A percentile compares a stretch with the other conserved stretches of the same genome.
phyloP scores from a whole-genome alignment of 1,139 yeast genomes.

The Zygosaccharomyces sapae region DNA sequence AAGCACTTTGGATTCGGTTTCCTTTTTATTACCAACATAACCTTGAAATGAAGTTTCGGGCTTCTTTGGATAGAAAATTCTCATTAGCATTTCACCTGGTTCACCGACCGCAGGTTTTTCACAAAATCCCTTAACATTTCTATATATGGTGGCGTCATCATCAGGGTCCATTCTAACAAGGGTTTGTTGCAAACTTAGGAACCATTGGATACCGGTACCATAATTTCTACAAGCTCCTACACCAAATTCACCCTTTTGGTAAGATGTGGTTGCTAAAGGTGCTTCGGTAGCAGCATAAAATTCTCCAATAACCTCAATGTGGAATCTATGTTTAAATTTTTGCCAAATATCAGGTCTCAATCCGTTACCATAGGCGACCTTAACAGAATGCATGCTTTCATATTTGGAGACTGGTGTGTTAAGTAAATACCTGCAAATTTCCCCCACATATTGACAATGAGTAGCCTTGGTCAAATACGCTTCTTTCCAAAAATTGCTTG shows the following conservation, averaged over 20 bases:
- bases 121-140: conserved; percentile 69
- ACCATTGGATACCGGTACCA: conserved; percentile 58
- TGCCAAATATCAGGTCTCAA: conserved; percentile 89
- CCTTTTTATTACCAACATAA: conserved; percentile 74
- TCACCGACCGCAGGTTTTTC: conserved; percentile 49
- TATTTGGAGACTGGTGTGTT: conserved; percentile 61
- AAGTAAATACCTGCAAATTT: conserved; percentile 82
- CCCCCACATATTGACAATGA: conserved; percentile 91
- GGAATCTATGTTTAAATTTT: conserved; percentile 71
- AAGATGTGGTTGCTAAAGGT: conserved; percentile 83
- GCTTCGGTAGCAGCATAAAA: conserved; percentile 94
- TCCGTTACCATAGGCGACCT: conserved; percentile 88
- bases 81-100: conserved; percentile 87
- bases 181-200: conserved; percentile 55
- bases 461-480: conserved; percentile 68
- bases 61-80: conserved; percentile 58
- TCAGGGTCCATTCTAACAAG: conserved; percentile 77
- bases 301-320: conserved; percentile 75
- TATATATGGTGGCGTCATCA: conserved; percentile 66
- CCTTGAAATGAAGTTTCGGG: conserved; percentile 82
- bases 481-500: conserved; percentile 88
- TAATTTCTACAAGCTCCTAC: conserved; percentile 87
- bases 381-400: conserved; percentile 61
- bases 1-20: conserved; percentile 70
- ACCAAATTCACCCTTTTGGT: conserved; percentile 75